These are phyloP conservation scores for Didymella glomerata DNA, from an alignment of 2,329 filamentous ascomycete genomes.

Conservation along the genomic window DNA sequence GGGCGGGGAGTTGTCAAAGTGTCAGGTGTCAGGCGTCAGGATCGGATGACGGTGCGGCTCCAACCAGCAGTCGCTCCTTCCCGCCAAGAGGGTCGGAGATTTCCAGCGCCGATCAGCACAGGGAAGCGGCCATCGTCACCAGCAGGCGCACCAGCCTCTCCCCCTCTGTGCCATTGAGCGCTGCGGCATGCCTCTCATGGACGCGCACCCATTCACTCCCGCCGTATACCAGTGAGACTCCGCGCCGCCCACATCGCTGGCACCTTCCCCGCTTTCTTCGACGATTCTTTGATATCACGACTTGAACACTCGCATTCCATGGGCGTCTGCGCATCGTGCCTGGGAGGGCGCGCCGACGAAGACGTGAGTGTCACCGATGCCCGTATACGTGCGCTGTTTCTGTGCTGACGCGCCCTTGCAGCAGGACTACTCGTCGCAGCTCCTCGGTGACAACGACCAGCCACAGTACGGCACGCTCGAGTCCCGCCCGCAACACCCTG, in stretches of 20 bases:
- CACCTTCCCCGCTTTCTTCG: conserved; percentile 10
- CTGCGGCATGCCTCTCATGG: conserved; percentile 26
- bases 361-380: conserved; percentile 49
- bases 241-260: conserved; percentile 9
- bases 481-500: conserved; percentile 33
- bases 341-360: conserved; percentile 55
- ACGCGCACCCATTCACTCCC: conserved; percentile 16
- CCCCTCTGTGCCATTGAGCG: conserved; percentile 14
- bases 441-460: conserved; percentile 55
- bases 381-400: conserved; percentile 10
- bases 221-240: conserved; percentile 11
- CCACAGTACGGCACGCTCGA: conserved; percentile 56
- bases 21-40: conserved; percentile 24
- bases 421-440: conserved; percentile 57
- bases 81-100: conserved; percentile 29
- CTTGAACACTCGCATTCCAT: conserved; percentile 46
- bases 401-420: conserved; percentile 46
- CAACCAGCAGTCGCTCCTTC: neutral
- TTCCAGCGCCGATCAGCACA: conserved; percentile 25
- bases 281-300: conserved; percentile 12
- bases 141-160: conserved; percentile 28
- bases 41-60: conserved; percentile 21
- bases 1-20: conserved; percentile 13
- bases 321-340: conserved; percentile 60
- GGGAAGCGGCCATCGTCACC: conserved; percentile 16